A percentile compares a stretch with the other conserved stretches of the same genome.
Conservation (phyloP, 2,329 filamentous ascomycete genomes). For the Macrophomina phaseolina region DNA sequence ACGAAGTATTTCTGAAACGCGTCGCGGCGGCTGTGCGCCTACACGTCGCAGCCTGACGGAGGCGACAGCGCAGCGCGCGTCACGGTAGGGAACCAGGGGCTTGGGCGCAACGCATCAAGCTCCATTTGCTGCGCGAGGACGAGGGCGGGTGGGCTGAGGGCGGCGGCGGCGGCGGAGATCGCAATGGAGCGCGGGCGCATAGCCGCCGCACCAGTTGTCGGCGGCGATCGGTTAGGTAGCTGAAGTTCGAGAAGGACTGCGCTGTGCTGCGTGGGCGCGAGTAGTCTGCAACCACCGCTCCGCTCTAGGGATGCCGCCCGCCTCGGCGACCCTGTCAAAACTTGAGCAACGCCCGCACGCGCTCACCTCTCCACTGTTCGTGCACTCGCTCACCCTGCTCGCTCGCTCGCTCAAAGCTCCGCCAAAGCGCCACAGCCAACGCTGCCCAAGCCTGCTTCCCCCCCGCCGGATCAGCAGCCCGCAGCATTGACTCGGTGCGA, state of each 20-base stretch:
- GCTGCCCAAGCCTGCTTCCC: constrained; percentile 22
- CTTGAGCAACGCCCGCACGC: constrained; percentile 22
- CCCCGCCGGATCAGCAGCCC: constrained; percentile 25
- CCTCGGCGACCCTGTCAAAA: constrained; percentile 22
- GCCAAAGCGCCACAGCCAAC: constrained; percentile 20
- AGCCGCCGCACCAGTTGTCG: constrained; percentile 9
- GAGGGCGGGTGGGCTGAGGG: neutral
- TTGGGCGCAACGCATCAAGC: constrained; percentile 19
- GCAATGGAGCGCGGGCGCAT: constrained; percentile 11
- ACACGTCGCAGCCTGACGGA: constrained; percentile 19
- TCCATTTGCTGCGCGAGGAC: constrained; percentile 4
- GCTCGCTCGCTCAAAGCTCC: constrained; percentile 19
- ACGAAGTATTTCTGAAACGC: constrained; percentile 20
- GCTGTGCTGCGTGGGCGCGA: neutral
- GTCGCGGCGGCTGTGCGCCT: constrained; percentile 9
- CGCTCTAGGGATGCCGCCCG: constrained; percentile 23
- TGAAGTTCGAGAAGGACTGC: no score
- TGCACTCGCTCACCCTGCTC: constrained; percentile 19
- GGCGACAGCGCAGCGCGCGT: neutral
- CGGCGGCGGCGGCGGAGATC: constrained; percentile 14
- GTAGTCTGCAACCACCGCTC: constrained; percentile 22
- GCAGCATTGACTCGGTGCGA: constrained; percentile 27
- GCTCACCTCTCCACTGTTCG: constrained; percentile 21
- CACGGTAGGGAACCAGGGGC: constrained; percentile 3
- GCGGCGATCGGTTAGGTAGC: constrained; percentile 1